Evolutionary conservation across 2,329 filamentous ascomycete genomes (phyloP).

Genomic region (Aureobasidium sp.): DNA sequence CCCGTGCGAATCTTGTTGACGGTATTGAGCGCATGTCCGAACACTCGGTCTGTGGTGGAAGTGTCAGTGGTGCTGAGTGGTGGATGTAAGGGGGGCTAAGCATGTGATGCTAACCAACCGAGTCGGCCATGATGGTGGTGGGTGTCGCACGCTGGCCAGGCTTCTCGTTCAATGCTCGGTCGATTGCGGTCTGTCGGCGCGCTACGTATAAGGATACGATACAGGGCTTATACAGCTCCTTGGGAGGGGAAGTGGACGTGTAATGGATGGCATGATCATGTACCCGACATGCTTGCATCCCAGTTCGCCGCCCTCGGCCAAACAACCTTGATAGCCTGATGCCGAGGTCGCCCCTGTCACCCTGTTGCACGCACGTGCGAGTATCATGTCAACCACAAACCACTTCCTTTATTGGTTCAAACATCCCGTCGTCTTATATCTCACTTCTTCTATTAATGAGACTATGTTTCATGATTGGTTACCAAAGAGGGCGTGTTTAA

Average conservation of each 20-base stretch:
- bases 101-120: slow-evolving; percentile 19
- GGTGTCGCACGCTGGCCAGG: not conserved
- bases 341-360: not conserved
- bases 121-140: slow-evolving; percentile 21
- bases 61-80: not conserved
- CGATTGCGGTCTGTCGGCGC: no score
- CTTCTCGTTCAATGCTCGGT: not conserved
- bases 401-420: not conserved
- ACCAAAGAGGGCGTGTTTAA: no score
- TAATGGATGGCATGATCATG: slow-evolving; percentile 5
- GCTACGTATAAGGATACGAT: not conserved
- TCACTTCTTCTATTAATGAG: no score
- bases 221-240: not conserved
- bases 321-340: slow-evolving; percentile 8
- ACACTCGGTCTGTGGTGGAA: slow-evolving; percentile 64
- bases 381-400: not conserved
- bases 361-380: not conserved
- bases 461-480: not conserved
- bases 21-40: slow-evolving; percentile 97
- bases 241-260: not conserved
- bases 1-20: slow-evolving; percentile 97
- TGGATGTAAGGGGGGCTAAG: not conserved
- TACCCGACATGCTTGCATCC: not conserved
- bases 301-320: slow-evolving; percentile 1
- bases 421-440: not conserved